Evolutionary conservation across 2,329 filamentous ascomycete species (phyloP).

Genomic region (Dactylella cylindrospora): DNA sequence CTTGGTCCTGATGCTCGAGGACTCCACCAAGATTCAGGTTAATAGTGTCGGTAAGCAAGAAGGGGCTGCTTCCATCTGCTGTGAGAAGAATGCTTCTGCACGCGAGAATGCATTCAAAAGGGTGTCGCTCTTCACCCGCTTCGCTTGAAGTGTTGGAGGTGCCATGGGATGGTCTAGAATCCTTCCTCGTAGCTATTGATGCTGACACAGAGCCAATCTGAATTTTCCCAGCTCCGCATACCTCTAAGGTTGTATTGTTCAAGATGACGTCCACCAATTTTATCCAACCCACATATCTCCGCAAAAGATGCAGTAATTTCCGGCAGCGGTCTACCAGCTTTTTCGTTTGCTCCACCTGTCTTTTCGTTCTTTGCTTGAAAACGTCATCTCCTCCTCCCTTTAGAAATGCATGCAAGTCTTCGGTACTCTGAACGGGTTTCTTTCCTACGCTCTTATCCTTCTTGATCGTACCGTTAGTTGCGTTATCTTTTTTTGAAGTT

Average conservation of each 20-base stretch:
- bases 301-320: slow-evolving; percentile 66
- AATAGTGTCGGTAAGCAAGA: slow-evolving; percentile 84
- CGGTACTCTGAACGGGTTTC: slow-evolving; percentile 40
- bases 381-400: slow-evolving; percentile 42
- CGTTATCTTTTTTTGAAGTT: slow-evolving; percentile 44
- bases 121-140: slow-evolving; percentile 64
- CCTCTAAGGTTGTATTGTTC: slow-evolving; percentile 72
- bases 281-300: slow-evolving; percentile 84
- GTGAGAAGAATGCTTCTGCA: slow-evolving; percentile 86
- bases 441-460: slow-evolving; percentile 46
- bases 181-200: slow-evolving; percentile 84
- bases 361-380: slow-evolving; percentile 43
- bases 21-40: slow-evolving; percentile 89
- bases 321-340: slow-evolving; percentile 32
- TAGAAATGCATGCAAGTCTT: slow-evolving; percentile 46
- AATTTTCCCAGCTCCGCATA: slow-evolving; percentile 79
- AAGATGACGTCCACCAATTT: slow-evolving; percentile 86
- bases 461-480: slow-evolving; percentile 34
- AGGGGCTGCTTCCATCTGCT: slow-evolving; percentile 74
- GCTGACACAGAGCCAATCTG: slow-evolving; percentile 82
- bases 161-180: slow-evolving; percentile 85
- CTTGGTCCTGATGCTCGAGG: slow-evolving; percentile 79
- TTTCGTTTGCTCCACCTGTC: slow-evolving; percentile 48
- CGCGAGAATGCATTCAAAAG: slow-evolving; percentile 92
- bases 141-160: slow-evolving; percentile 79